Conservation (phyloP, 1,139 yeast genomes). For the Scheffersomyces segobiensis region DNA sequence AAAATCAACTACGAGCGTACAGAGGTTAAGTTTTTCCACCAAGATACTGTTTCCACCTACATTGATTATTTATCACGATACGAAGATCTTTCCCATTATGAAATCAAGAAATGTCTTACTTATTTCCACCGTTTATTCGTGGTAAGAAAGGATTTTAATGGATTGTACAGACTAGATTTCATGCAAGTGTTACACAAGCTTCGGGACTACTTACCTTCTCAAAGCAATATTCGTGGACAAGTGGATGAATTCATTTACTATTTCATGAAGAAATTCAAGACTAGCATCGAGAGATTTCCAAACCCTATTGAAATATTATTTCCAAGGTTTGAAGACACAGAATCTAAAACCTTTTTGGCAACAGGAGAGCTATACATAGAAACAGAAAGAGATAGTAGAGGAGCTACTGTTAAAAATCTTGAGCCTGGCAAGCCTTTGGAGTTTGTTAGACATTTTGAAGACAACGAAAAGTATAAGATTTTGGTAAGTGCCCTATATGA, state of each 20-base stretch:
- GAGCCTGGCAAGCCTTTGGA: conserved; percentile 35
- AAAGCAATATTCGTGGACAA: conserved; percentile 50
- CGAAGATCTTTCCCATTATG: conserved; percentile 60
- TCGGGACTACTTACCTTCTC: conserved; percentile 30
- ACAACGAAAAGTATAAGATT: conserved; percentile 43
- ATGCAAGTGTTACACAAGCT: conserved; percentile 44
- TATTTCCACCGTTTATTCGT: conserved; percentile 76
- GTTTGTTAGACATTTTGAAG: conserved; percentile 29
- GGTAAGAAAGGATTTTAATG: conserved; percentile 56
- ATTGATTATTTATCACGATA: conserved; percentile 53
- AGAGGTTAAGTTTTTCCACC: conserved; percentile 43
- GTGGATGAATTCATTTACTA: conserved; percentile 67
- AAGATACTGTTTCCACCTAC: conserved; percentile 50
- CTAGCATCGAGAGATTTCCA: conserved; percentile 52
- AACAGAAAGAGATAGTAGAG: conserved; percentile 16
- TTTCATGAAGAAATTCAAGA: conserved; percentile 64
- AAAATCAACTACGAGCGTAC: conserved; percentile 48
- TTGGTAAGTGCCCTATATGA: conserved; percentile 51
- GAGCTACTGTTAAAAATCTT: conserved; percentile 20
- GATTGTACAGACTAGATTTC: conserved; percentile 74
- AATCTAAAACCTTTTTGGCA: conserved; percentile 37
- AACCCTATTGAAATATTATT: conserved; percentile 69
- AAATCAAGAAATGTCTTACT: conserved; percentile 63
- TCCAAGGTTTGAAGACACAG: conserved; percentile 54
- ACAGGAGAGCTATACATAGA: conserved; percentile 51